These are phyloP conservation scores for Fusarium clavum DNA, from an alignment of 2,329 filamentous ascomycete species.

Conservation along the genomic window DNA sequence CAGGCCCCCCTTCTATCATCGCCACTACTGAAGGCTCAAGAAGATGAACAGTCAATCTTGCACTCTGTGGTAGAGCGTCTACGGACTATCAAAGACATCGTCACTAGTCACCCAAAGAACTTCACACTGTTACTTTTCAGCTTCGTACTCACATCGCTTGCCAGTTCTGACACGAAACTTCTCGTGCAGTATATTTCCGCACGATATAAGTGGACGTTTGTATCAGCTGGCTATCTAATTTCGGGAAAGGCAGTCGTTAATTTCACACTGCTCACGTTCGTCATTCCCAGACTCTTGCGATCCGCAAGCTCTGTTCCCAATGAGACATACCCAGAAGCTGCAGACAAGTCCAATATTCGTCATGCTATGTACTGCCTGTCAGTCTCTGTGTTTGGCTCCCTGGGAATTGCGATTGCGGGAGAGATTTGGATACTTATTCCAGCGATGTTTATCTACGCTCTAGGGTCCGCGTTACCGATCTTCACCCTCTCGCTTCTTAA, in stretches of 20 bases:
- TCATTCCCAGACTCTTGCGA: constrained; percentile 55
- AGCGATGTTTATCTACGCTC: constrained; percentile 58
- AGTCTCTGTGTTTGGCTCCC: constrained; percentile 52
- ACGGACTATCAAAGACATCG: constrained; percentile 48
- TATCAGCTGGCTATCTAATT: constrained; percentile 60
- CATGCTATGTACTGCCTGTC: constrained; percentile 37
- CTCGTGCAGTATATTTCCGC: constrained; percentile 64
- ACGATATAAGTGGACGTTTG: constrained; percentile 60
- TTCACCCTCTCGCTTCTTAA: constrained; percentile 63
- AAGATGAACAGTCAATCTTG: constrained; percentile 25
- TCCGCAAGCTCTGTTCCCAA: background rate
- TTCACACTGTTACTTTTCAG: constrained; percentile 57
- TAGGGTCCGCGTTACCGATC: constrained; percentile 62
- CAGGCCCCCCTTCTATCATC: constrained; percentile 55
- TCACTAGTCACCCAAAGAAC: constrained; percentile 56
- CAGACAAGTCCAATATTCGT: constrained; percentile 35
- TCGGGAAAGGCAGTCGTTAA: constrained; percentile 62
- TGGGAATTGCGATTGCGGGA: constrained; percentile 56
- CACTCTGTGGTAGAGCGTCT: constrained; percentile 37
- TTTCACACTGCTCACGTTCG: constrained; percentile 56
- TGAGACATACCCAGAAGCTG: background rate
- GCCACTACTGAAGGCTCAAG: constrained; percentile 53
- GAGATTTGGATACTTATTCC: constrained; percentile 57
- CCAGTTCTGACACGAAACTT: constrained; percentile 63
- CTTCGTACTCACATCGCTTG: constrained; percentile 61